A percentile compares a stretch with the other conserved stretches of the same genome.
phyloP scores from a whole-genome alignment of 148 eudicot species.

The Vaccinium myrtillus region DNA sequence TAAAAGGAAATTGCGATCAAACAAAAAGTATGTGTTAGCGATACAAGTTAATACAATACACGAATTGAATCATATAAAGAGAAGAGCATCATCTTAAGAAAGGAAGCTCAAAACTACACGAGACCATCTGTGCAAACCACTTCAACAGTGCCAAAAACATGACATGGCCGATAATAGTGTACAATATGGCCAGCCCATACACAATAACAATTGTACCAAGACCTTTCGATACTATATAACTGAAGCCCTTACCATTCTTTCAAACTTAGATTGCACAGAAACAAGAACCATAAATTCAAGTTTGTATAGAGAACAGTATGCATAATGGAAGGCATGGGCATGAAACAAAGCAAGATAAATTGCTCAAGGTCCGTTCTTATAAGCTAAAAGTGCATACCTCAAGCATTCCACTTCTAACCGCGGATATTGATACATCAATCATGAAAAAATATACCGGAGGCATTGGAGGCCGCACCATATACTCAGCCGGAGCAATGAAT shows the following conservation, averaged over 20 bases:
- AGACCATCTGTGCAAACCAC: not conserved
- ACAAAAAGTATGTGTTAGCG: not conserved
- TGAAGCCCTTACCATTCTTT: constrained; percentile 3
- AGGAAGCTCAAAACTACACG: not conserved
- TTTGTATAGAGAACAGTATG: not conserved
- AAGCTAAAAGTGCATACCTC: constrained; percentile 60
- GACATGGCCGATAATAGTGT: not conserved
- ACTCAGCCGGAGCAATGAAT: constrained; percentile 95
- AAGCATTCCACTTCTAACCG: constrained; percentile 95
- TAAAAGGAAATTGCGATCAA: not conserved
- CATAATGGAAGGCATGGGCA: not conserved
- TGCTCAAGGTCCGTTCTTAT: not conserved
- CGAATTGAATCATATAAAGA: not conserved
- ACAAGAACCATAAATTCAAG: not conserved
- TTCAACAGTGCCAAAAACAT: not conserved
- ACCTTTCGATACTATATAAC: not conserved
- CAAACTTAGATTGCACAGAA: not conserved
- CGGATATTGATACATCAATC: constrained; percentile 91
- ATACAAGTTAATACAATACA: not conserved
- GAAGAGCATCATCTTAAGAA: constrained; percentile 5
- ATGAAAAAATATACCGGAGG: constrained; percentile 92
- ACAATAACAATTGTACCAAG: not conserved
- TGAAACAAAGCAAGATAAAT: not conserved
- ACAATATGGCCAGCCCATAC: not conserved
- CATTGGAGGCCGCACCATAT: constrained; percentile 99